Evolutionary conservation across 163 green algal genomes (phyloP).

Genomic region (Botryococcus braunii): DNA sequence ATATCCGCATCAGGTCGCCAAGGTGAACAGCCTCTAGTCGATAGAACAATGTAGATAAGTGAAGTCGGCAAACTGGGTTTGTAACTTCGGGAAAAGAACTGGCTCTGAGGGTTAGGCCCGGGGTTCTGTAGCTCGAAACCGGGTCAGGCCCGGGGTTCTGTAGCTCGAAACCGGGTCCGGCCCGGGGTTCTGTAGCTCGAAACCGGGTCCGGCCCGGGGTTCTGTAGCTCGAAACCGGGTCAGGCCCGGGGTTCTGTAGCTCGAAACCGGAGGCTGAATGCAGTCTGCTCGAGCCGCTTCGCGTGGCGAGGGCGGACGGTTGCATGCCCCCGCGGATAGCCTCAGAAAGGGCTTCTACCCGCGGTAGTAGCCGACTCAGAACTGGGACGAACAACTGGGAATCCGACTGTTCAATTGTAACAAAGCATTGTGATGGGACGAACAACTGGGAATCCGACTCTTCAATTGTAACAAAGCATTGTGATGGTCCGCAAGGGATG

Average conservation of each 20-base stretch:
- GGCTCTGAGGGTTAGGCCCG: slow-evolving; percentile 83
- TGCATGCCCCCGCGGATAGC: slow-evolving; percentile 54
- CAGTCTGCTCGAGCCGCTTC: slow-evolving; percentile 46
- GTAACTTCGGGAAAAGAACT: slow-evolving; percentile 95
- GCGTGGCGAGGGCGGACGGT: slow-evolving; percentile 48
- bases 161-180: slow-evolving; percentile 64
- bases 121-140: slow-evolving; percentile 55
- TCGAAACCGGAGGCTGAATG: slow-evolving; percentile 49
- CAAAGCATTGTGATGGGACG: slow-evolving; percentile 73
- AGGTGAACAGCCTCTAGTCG: slow-evolving; percentile 89
- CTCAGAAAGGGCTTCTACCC: slow-evolving; percentile 44
- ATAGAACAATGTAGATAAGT: slow-evolving; percentile 93
- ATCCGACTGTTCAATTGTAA: slow-evolving; percentile 91
- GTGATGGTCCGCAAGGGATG: slow-evolving; percentile 78
- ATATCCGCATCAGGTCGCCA: slow-evolving; percentile 91
- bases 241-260: slow-evolving; percentile 62
- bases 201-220: slow-evolving; percentile 44
- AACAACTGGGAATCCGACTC: slow-evolving; percentile 81
- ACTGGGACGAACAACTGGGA: slow-evolving; percentile 74
- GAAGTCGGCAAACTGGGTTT: slow-evolving; percentile 91
- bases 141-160: slow-evolving; percentile 50
- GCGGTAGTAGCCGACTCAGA: too few relatives aligned
- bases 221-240: too few relatives aligned
- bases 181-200: slow-evolving; percentile 56
- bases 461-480: slow-evolving; percentile 94